phyloP scores from a whole-genome alignment of 176 grass and related monocot genomes.

The Lolium rigidum region DNA sequence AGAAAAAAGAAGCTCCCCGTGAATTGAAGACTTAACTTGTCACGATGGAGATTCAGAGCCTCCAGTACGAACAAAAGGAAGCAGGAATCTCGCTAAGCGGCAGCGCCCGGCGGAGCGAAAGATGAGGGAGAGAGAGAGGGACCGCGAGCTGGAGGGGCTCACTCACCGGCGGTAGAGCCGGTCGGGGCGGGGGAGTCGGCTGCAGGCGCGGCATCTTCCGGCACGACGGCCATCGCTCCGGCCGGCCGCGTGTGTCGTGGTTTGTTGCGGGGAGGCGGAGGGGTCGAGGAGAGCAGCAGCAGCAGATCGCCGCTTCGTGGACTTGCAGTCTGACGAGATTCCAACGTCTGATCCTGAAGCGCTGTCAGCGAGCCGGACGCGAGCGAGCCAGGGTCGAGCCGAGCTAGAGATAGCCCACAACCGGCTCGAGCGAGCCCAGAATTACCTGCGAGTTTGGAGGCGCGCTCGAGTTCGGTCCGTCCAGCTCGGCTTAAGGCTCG shows the following conservation, averaged over 20 bases:
- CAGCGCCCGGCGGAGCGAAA: neutral
- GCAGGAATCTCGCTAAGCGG: neutral
- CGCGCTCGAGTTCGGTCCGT: too few relatives aligned
- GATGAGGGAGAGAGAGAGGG: neutral
- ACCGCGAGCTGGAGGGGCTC: neutral
- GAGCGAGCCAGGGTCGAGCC: neutral
- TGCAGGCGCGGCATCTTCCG: slow-evolving; percentile 16
- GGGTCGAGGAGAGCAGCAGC: slow-evolving; percentile 2
- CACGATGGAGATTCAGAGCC: neutral
- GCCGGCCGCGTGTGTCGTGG: neutral
- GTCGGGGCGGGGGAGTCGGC: slow-evolving; percentile 11
- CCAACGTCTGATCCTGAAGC: neutral
- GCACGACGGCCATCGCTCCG: slow-evolving; percentile 23
- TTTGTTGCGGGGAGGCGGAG: neutral
- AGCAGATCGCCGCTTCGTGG: slow-evolving; percentile 5
- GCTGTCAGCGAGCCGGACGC: neutral
- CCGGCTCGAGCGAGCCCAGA: too few relatives aligned
- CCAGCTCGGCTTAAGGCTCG: neutral
- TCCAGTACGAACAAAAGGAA: neutral
- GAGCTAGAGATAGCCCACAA: neutral
- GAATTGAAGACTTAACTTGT: neutral
- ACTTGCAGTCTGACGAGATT: slow-evolving; percentile 9
- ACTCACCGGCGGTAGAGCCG: slow-evolving; percentile 36
- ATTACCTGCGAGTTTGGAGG: too few relatives aligned
- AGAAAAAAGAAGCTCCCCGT: neutral